A percentile compares a stretch with the other conserved stretches of the same genome.
Evolutionary conservation across 2,329 filamentous ascomycete species (phyloP).

Genomic region (Xylariaceae sp.): DNA sequence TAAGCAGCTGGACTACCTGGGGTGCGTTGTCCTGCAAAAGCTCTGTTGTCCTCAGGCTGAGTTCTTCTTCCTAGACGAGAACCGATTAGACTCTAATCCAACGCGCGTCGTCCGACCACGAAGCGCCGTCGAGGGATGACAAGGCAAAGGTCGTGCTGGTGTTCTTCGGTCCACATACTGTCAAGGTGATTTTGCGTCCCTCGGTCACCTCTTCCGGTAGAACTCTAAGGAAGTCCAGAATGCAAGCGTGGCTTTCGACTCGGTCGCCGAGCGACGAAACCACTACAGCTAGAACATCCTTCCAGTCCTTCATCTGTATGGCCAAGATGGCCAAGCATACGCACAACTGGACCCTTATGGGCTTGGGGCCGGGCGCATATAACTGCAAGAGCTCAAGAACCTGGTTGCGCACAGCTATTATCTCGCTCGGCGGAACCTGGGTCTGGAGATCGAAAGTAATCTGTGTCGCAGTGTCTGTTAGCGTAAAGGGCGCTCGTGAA

Average conservation of each 20-base stretch:
- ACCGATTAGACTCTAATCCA: conserved; percentile 42
- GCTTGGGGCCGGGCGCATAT: conserved; percentile 76
- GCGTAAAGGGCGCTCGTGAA: conserved; percentile 7
- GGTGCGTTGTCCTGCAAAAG: conserved; percentile 85
- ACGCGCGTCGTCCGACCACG: conserved; percentile 30
- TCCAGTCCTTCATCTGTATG: conserved; percentile 94
- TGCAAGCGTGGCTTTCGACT: conserved; percentile 73
- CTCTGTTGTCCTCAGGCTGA: conserved; percentile 78
- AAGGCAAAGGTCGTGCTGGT: conserved; percentile 39
- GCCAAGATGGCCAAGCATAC: conserved; percentile 92
- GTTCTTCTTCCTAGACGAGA: conserved; percentile 82
- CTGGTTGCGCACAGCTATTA: conserved; percentile 74
- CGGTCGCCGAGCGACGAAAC: conserved; percentile 72
- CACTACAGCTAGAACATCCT: conserved; percentile 80
- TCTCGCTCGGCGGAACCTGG: conserved; percentile 72
- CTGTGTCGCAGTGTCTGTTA: conserved; percentile 42
- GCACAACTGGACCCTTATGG: conserved; percentile 84
- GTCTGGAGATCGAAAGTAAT: conserved; percentile 89
- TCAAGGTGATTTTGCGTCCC: conserved; percentile 98
- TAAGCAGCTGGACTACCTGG: conserved; percentile 79
- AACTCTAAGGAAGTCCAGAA: conserved; percentile 93
- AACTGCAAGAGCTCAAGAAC: conserved; percentile 74
- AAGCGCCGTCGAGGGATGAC: conserved; percentile 25
- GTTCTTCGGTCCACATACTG: conserved; percentile 74
- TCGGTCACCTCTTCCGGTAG: conserved; percentile 98